Conservation (phyloP, 2,329 filamentous ascomycete species). For the Fusarium sp. region DNA sequence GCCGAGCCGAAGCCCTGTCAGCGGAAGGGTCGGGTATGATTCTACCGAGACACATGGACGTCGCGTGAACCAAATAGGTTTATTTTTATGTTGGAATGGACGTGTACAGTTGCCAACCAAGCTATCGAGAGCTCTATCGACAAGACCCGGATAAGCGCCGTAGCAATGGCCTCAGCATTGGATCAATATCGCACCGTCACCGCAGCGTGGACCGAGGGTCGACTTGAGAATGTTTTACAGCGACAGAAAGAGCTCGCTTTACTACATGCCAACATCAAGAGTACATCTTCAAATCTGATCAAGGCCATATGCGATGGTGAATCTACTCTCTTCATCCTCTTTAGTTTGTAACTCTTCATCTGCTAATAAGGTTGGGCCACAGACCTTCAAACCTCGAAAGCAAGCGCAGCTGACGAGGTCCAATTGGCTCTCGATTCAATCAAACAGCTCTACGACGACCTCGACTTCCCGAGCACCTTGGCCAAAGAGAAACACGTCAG, state of each 20-base stretch:
- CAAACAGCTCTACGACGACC: not conserved
- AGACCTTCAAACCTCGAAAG: not conserved
- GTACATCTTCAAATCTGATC: not conserved
- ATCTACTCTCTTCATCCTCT: not conserved
- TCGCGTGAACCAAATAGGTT: not conserved
- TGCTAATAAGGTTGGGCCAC: rapidly evolving
- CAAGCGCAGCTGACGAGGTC: not conserved
- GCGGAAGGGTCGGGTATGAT: not conserved
- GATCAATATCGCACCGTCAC: not conserved
- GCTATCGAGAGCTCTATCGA: too few species aligned
- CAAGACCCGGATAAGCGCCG: not conserved
- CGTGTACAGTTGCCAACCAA: too few species aligned
- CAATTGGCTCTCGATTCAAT: not conserved
- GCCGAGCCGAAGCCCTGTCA: not conserved
- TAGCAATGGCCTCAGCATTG: slow-evolving; percentile 61
- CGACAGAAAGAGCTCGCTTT: slow-evolving; percentile 2
- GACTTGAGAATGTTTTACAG: not conserved
- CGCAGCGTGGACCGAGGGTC: not conserved
- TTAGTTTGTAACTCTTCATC: too few species aligned
- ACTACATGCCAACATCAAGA: not conserved
- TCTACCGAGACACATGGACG: not conserved
- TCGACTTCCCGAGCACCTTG: not conserved
- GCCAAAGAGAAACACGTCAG: not conserved
- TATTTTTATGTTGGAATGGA: rapidly evolving
- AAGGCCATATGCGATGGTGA: not conserved